Base-by-base conservation (phyloP, 176 grass and related monocot species). In the Avena sativa region DNA sequence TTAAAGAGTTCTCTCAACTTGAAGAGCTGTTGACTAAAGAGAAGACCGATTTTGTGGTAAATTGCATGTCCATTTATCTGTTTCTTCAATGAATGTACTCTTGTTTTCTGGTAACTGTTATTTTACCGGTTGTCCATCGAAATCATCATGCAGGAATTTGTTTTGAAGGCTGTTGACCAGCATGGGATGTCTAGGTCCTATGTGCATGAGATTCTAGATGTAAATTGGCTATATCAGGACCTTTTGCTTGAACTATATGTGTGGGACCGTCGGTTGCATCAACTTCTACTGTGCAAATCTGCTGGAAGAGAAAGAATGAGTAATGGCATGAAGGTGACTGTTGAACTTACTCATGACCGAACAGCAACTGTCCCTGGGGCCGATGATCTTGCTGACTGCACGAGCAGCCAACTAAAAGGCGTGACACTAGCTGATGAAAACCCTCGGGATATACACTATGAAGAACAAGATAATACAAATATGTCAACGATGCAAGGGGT, bases 211-310 rank as follows among this genome's bases (percentile, higher is more conserved):
- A 44, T 91, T 83, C 84, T 93, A 43, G 44, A n/a, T 71, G 51
- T 93, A 79, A 91, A 93, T 89, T 96, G 89, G 89, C 87, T 93
- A 50, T 86, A 93, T 52, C 89, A 96, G 89, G 87, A 96, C 87
- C 87, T 96, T 86, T 81, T 92, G 44, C 79, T 96, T 46, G 67
- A 73, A 74, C 70, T 90, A 28, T 93, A 93, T 20, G 81, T 86
- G 60, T 96, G 94, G 91, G 91, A 96, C 74, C 74, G 17, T 65
- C 89, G 91, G 49, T 72, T 96, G 74, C 71, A 90, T 81, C 87
- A 87, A 49, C 85, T 96, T 88, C 46, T 92, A 43, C 81, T 28
- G 20, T 73, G 79, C 84, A 69, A 64, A 46, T 81, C 66, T 80
- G 55, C 75, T 64, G 71, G 79, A 75, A 71, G 53, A 85, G 73